phyloP scores from a whole-genome alignment of 2,329 filamentous ascomycete species.

The Thelonectria blattea region DNA sequence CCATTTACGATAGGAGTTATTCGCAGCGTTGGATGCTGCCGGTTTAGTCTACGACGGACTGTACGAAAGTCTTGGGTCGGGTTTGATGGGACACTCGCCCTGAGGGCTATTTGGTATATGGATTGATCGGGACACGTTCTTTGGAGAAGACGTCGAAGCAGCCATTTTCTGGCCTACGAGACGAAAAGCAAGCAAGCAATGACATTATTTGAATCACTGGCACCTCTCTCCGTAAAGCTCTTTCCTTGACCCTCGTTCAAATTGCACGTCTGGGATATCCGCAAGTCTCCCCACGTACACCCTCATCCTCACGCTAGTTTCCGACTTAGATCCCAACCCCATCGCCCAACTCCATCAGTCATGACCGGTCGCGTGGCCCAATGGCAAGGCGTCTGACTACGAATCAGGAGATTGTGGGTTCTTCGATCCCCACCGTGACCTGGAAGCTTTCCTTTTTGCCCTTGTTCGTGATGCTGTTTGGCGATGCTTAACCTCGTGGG shows the following conservation, averaged over 20 bases:
- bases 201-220: neutral
- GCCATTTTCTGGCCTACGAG: neutral
- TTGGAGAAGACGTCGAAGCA: neutral
- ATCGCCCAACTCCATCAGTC: neutral
- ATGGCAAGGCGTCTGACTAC: slow-evolving; percentile 45
- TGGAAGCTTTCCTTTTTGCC: neutral
- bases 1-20: slow-evolving; percentile 28
- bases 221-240: neutral
- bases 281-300: neutral
- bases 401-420: slow-evolving; percentile 44
- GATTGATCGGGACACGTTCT: neutral
- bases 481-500: too few species aligned
- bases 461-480: neutral
- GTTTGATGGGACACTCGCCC: slow-evolving; percentile 5
- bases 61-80: slow-evolving; percentile 10
- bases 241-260: neutral
- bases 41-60: slow-evolving; percentile 27
- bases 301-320: neutral
- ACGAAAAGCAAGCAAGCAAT: neutral
- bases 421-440: slow-evolving; percentile 40
- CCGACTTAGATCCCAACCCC: neutral
- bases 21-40: slow-evolving; percentile 31
- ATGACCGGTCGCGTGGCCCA: slow-evolving; percentile 34
- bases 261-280: slow-evolving; percentile 11
- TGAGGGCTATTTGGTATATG: slow-evolving; percentile 5